These are phyloP conservation scores for Alnus rubra DNA, from an alignment of 306 rosid species.

Conservation along the genomic window DNA sequence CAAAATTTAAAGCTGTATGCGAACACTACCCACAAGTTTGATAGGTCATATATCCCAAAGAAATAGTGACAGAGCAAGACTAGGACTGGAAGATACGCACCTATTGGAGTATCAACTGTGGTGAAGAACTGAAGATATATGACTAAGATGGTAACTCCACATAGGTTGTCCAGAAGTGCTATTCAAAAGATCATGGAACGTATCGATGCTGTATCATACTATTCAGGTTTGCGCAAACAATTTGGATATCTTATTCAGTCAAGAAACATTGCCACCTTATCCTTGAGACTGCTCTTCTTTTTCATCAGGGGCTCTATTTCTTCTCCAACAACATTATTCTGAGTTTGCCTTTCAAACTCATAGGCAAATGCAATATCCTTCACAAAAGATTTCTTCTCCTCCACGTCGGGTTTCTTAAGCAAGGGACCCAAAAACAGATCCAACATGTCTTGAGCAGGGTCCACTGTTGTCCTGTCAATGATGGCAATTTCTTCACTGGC, in stretches of 20 bases:
- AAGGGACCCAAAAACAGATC: constrained; percentile 76
- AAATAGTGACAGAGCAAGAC: neutral
- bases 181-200: neutral
- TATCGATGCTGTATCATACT: neutral
- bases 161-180: neutral
- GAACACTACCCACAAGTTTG: neutral
- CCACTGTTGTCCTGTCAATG: constrained; percentile 36
- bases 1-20: neutral
- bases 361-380: constrained; percentile 35
- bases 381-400: constrained; percentile 38
- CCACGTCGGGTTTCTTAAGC: constrained; percentile 53
- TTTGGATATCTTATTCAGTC: constrained; percentile 38
- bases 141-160: neutral
- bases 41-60: neutral
- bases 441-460: constrained; percentile 84
- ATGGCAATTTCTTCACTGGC: constrained; percentile 29
- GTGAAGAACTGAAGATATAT: neutral
- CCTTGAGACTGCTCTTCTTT: constrained; percentile 67
- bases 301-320: constrained; percentile 45
- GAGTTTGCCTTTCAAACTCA: constrained; percentile 33
- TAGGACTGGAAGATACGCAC: constrained; percentile 1
- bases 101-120: neutral
- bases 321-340: constrained; percentile 35
- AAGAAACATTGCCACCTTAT: constrained; percentile 64
- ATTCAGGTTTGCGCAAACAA: neutral